Evolutionary conservation across 192 early-diverging fungal species (phyloP).

Genomic region (Haplosporangium gracile): DNA sequence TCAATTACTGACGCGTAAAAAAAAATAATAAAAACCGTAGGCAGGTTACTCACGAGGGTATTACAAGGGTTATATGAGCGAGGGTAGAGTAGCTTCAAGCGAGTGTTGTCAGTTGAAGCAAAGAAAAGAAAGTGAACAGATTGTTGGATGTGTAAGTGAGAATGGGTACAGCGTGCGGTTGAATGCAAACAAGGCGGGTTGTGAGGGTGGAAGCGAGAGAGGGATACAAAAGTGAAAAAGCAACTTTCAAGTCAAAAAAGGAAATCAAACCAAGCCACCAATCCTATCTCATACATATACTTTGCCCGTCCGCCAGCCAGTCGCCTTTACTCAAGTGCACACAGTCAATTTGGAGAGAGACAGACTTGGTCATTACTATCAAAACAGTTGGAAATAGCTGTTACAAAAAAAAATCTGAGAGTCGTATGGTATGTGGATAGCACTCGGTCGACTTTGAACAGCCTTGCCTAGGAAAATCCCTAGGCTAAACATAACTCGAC

Average conservation of each 20-base stretch:
- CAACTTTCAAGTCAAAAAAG: background rate
- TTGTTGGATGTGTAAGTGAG: background rate
- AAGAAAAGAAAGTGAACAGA: background rate
- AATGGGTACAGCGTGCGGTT: background rate
- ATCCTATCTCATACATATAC: too few relatives aligned
- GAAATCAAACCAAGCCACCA: background rate
- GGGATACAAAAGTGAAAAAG: background rate
- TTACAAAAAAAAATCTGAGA: background rate
- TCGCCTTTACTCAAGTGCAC: background rate
- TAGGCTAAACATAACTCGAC: constrained; percentile 1
- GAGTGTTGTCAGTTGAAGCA: background rate
- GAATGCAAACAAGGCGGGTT: background rate
- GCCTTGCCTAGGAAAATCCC: background rate
- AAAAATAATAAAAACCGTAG: background rate
- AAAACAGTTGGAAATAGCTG: background rate
- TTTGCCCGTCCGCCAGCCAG: background rate
- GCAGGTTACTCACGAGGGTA: background rate
- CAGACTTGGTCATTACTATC: background rate
- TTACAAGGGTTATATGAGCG: background rate
- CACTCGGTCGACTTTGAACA: background rate
- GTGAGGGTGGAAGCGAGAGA: background rate
- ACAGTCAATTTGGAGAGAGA: background rate
- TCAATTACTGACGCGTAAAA: background rate
- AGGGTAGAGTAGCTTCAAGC: background rate
- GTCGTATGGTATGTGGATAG: background rate